A percentile compares a stretch with the other conserved stretches of the same genome.
phyloP scores from a whole-genome alignment of 2,329 filamentous ascomycete genomes.

The Fusarium tupiense region DNA sequence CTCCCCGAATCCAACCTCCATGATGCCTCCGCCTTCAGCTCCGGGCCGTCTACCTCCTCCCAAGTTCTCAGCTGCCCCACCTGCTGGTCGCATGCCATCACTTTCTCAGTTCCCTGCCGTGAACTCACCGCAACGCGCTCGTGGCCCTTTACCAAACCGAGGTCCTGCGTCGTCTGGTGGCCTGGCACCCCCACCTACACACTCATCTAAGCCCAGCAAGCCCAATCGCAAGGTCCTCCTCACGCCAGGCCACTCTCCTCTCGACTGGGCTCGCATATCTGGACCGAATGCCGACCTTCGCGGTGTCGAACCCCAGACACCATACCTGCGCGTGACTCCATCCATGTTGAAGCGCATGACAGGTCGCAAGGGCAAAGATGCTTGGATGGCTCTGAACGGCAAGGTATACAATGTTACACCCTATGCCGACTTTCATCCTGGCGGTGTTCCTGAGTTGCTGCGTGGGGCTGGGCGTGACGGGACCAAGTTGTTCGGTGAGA shows the following conservation, averaged over 20 bases:
- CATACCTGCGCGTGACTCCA: conserved; percentile 80
- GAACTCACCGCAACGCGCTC: conserved; percentile 63
- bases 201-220: conserved; percentile 61
- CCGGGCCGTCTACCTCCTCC: conserved; percentile 37
- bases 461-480: conserved; percentile 70
- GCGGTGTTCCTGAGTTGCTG: conserved; percentile 79
- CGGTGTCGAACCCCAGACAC: conserved; percentile 61
- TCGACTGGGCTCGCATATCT: conserved; percentile 91
- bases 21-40: conserved; percentile 46
- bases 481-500: conserved; percentile 70
- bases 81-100: conserved; percentile 45
- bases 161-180: conserved; percentile 46
- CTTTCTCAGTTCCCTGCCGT: conserved; percentile 59
- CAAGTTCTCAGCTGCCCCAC: conserved; percentile 26
- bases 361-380: conserved; percentile 84
- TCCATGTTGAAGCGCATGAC: conserved; percentile 81
- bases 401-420: conserved; percentile 95
- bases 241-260: conserved; percentile 89
- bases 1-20: conserved; percentile 21
- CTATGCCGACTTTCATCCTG: conserved; percentile 90
- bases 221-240: conserved; percentile 78
- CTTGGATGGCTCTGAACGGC: conserved; percentile 90
- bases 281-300: conserved; percentile 73
- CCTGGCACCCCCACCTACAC: conserved; percentile 67
- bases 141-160: conserved; percentile 55